Percentiles rank a stretch among this genome's conserved stretches.
Evolutionary conservation across 1,284 basidiomycete species (phyloP).

Genomic region (Tremellales sp.): DNA sequence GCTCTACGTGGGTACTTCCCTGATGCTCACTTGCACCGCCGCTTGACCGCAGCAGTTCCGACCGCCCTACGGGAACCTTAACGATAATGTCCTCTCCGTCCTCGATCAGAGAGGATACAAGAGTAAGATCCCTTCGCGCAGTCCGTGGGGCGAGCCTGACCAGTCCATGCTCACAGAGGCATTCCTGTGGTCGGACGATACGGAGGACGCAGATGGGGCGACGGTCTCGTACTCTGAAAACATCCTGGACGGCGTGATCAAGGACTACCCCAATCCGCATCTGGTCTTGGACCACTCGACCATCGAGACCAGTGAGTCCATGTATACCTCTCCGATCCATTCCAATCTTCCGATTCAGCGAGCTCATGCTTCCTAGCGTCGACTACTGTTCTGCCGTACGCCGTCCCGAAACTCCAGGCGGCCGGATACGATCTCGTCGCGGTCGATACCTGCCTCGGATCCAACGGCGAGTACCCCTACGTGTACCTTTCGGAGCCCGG

Average conservation of each 20-base stretch:
- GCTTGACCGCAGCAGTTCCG: conserved; percentile 24
- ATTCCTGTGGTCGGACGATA: conserved; percentile 46
- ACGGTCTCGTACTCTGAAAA: conserved; percentile 26
- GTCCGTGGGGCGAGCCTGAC: not conserved
- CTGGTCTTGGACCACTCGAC: conserved; percentile 41
- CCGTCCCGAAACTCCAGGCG: conserved; percentile 25
- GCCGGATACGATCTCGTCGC: conserved; percentile 45
- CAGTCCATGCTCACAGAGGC: conserved; percentile 24
- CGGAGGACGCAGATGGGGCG: conserved; percentile 34
- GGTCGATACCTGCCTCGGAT: conserved; percentile 46
- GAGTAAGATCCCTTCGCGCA: conserved; percentile 19
- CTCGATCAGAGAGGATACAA: conserved; percentile 50
- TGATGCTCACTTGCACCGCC: not conserved
- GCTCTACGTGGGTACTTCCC: conserved; percentile 49
- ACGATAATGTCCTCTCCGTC: conserved; percentile 53
- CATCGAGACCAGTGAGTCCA: conserved; percentile 23
- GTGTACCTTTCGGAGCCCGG: conserved; percentile 35
- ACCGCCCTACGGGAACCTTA: conserved; percentile 54
- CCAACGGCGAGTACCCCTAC: conserved; percentile 39
- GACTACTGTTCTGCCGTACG: conserved; percentile 35
- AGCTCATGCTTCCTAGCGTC: conserved; percentile 18
- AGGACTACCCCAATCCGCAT: conserved; percentile 32
- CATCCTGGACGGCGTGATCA: conserved; percentile 27
- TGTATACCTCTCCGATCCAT: not conserved
- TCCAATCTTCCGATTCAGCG: not conserved